Conservation (phyloP, 2,329 filamentous ascomycete genomes). For the Penicillium sp. region DNA sequence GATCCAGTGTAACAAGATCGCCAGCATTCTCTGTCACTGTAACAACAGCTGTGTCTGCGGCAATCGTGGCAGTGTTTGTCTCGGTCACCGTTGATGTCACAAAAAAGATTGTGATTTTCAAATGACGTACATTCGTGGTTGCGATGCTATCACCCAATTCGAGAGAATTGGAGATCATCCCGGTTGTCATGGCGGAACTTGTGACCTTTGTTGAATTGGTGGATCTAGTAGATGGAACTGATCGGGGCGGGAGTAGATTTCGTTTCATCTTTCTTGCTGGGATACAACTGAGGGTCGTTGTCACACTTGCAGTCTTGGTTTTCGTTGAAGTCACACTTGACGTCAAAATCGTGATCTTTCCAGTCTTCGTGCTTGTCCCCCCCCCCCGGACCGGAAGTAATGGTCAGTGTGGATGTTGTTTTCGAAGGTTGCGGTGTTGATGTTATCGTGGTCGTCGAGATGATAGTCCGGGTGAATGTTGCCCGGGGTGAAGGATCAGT, state of each 20-base stretch:
- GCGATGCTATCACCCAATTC: background rate
- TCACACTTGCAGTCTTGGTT: background rate
- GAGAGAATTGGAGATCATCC: background rate
- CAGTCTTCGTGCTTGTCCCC: background rate
- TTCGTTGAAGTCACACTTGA: background rate
- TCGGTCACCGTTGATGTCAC: background rate
- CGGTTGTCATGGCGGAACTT: background rate
- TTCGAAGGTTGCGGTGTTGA: background rate
- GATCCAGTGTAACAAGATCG: background rate
- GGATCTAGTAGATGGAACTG: background rate
- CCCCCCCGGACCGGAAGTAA: background rate
- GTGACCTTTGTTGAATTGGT: background rate
- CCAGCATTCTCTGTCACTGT: background rate
- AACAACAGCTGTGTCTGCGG: background rate
- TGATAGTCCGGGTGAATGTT: background rate
- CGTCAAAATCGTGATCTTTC: background rate
- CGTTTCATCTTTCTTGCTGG: background rate
- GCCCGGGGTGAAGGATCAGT: conserved; percentile 18
- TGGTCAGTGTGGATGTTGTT: background rate
- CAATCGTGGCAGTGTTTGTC: background rate
- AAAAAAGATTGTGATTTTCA: background rate
- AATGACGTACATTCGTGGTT: background rate
- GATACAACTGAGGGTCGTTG: background rate
- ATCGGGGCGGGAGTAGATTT: background rate
- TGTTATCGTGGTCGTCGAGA: background rate